These are phyloP conservation scores for Nemania diffusa DNA, from an alignment of 2,329 filamentous ascomycete species.

Conservation along the genomic window DNA sequence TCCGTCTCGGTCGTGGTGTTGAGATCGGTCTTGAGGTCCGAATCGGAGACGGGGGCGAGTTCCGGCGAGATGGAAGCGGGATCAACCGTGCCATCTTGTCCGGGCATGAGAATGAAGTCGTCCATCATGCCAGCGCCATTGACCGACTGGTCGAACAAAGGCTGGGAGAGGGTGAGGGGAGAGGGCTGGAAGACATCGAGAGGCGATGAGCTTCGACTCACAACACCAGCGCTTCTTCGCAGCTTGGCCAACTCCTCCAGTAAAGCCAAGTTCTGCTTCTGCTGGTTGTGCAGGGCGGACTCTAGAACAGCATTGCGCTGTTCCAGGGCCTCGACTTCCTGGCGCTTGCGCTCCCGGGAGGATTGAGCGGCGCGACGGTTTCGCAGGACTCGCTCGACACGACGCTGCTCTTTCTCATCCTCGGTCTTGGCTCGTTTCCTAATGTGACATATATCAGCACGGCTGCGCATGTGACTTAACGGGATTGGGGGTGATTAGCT, in stretches of 20 bases:
- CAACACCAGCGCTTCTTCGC: slow-evolving; percentile 56
- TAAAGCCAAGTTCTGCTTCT: slow-evolving; percentile 62
- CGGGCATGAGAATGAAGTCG: slow-evolving; percentile 56
- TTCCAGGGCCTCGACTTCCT: slow-evolving; percentile 87
- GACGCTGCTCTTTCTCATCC: slow-evolving; percentile 97
- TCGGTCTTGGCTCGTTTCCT: slow-evolving; percentile 98
- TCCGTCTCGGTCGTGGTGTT: slow-evolving; percentile 31
- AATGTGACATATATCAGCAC: slow-evolving; percentile 14
- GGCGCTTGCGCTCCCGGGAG: slow-evolving; percentile 90
- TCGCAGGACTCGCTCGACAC: slow-evolving; percentile 95
- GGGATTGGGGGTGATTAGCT: slow-evolving; percentile 38
- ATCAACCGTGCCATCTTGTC: slow-evolving; percentile 64
- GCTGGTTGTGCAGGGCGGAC: slow-evolving; percentile 67
- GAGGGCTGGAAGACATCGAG: slow-evolving; percentile 57
- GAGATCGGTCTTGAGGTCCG: slow-evolving; percentile 44
- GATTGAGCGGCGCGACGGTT: slow-evolving; percentile 97
- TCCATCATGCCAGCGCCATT: slow-evolving; percentile 53
- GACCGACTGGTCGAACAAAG: slow-evolving; percentile 62
- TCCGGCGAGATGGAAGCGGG: slow-evolving; percentile 70
- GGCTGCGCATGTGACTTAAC: background rate
- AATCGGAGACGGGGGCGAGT: slow-evolving; percentile 63
- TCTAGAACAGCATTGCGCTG: slow-evolving; percentile 77
- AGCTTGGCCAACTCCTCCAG: slow-evolving; percentile 63
- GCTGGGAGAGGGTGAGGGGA: slow-evolving; percentile 67
- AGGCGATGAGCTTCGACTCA: slow-evolving; percentile 55